Base-by-base conservation (phyloP, 73 alveolate species). In the Paraurostyla sp. region DNA sequence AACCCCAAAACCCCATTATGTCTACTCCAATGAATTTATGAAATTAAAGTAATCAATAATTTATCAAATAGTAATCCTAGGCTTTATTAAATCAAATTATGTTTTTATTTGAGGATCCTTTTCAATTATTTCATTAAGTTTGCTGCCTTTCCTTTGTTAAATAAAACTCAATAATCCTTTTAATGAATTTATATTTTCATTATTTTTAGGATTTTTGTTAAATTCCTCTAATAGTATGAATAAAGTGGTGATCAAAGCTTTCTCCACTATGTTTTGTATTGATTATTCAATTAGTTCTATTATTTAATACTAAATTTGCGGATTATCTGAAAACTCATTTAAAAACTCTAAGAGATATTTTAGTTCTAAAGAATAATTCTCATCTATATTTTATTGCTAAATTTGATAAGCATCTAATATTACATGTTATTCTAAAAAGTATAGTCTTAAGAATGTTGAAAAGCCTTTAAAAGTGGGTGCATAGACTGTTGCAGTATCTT, bases 381-480 rank as follows among this genome's bases (percentile, higher is more conserved):
- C 1, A 1, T 33, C 32, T 40, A n/a, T n/a, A n/a, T 65, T 11
- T 65, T 59, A 59, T 59, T 27, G 22, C 11, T 1, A 22, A 65
- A 13, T 9, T 52, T 18, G 23, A 13, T 18, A 52, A 52, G 33
- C 30, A 9, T 52, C 13, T 9, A 52, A 9, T 4, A 6, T 52
- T 52, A 62, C 80, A 4, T 32, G 57, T 7, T 52, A 43, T 9
- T 43, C 30, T 20, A 73, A 36, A 33, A 73, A 73, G 71, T 73
- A 73, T 2, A 73, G 38, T 30, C 56, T 11, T 22, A 73, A 25
- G 71, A 73, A 73, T 11, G 32, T 30, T 29, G 32, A 30, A 27
- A 43, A 50, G 36, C 87, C 87, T 18, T 50, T 11, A 25, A 73
- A 73, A 0, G 87, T 48, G 30, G 87, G 52, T 32, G 87, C 68